Percentiles rank a stretch among this genome's conserved stretches.
phyloP scores from a whole-genome alignment of 1,284 basidiomycete species.

The Bondarzewia mesenterica region DNA sequence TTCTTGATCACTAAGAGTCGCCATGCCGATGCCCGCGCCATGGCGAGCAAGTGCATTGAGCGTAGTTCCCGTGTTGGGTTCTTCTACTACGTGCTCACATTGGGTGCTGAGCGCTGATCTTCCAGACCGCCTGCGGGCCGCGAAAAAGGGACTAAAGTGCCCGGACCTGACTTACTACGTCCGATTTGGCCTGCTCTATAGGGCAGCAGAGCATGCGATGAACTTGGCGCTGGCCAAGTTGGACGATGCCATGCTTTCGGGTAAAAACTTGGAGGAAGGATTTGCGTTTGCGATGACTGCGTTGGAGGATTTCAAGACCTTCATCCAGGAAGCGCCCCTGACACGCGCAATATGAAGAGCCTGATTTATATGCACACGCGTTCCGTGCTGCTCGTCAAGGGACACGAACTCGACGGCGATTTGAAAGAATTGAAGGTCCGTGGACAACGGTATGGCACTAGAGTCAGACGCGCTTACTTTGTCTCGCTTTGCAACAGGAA shows the following conservation, averaged over 20 bases:
- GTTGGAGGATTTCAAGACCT: constrained; percentile 49
- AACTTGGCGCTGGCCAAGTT: constrained; percentile 42
- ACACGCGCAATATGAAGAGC: constrained; percentile 40
- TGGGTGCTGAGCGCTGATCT: constrained; percentile 31
- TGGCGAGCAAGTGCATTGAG: constrained; percentile 35
- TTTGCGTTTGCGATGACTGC: constrained; percentile 48
- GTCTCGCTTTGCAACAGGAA: constrained; percentile 20
- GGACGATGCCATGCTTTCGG: constrained; percentile 32
- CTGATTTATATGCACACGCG: constrained; percentile 6
- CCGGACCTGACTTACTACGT: constrained; percentile 39
- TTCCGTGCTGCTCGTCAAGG: constrained; percentile 23
- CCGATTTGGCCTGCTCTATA: constrained; percentile 43
- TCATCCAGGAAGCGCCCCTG: constrained; percentile 49
- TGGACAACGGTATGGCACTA: constrained; percentile 14
- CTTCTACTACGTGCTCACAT: constrained; percentile 47
- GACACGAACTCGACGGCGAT: constrained; percentile 38
- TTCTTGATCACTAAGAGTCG: constrained; percentile 37
- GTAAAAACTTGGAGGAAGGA: constrained; percentile 45
- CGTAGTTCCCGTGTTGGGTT: constrained; percentile 49
- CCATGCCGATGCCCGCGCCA: constrained; percentile 32
- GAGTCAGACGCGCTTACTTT: neutral
- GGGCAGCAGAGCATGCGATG: constrained; percentile 50
- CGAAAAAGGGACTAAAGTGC: constrained; percentile 51
- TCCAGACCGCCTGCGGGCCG: constrained; percentile 28
- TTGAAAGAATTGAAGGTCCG: constrained; percentile 43